These are phyloP conservation scores for Linum lewisii DNA, from an alignment of 345 rosid species.

Conservation along the genomic window DNA sequence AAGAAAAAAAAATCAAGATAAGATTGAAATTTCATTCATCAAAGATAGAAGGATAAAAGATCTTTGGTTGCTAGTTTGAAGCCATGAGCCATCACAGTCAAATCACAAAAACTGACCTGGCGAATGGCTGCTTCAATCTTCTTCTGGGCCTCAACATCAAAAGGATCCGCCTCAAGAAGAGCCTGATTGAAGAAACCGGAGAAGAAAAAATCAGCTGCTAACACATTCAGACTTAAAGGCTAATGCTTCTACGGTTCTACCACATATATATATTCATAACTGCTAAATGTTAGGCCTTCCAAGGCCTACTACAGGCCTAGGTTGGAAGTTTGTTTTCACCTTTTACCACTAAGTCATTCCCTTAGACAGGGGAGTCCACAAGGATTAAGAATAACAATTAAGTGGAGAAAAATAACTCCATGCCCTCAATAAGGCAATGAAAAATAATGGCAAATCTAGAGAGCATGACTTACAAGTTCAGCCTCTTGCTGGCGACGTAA, in stretches of 20 bases:
- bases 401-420: neutral
- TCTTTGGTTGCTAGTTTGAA: neutral
- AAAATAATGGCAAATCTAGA: neutral
- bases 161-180: slow-evolving; percentile 90
- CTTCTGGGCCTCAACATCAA: slow-evolving; percentile 92
- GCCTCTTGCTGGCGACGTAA: slow-evolving; percentile 61
- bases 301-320: no score
- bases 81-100: neutral
- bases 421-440: neutral
- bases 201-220: slow-evolving; percentile 6
- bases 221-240: neutral
- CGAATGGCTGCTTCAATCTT: slow-evolving; percentile 97
- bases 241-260: no score
- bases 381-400: neutral
- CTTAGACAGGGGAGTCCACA: neutral
- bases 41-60: neutral
- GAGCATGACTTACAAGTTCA: slow-evolving; percentile 53
- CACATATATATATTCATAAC: no score
- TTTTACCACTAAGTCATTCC: neutral
- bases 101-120: slow-evolving; percentile 42
- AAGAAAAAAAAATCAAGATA: no score
- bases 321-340: neutral
- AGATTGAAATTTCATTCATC: neutral
- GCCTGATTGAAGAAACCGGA: slow-evolving; percentile 34
- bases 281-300: neutral